Evolutionary conservation across 2,329 filamentous ascomycete species (phyloP).

Genomic region (Scopulariopsis brevicaulis): DNA sequence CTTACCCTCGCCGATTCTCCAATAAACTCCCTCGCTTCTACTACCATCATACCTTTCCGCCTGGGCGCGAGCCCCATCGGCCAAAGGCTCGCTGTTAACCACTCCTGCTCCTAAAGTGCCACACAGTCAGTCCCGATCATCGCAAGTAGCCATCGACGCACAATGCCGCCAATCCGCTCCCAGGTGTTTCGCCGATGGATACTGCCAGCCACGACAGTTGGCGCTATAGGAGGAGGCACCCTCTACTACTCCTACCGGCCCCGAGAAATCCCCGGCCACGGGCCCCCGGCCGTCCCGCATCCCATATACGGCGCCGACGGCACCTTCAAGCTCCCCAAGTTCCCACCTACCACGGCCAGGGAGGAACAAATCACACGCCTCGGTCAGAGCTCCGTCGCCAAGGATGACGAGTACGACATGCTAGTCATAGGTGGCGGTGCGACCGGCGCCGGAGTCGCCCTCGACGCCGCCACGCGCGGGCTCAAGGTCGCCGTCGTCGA

Average conservation of each 20-base stretch:
- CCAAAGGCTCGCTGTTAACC: not conserved
- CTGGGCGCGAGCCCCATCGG: not conserved
- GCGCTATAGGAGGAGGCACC: slow-evolving; percentile 27
- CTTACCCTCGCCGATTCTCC: not conserved
- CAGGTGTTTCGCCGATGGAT: not conserved
- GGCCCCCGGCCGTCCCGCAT: slow-evolving; percentile 57
- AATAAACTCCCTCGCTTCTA: not conserved
- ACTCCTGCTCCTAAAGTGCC: not conserved
- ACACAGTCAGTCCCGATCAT: not conserved
- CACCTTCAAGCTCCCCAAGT: slow-evolving; percentile 53
- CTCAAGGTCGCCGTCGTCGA: slow-evolving; percentile 63
- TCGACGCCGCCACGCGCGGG: slow-evolving; percentile 61
- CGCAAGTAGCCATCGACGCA: not conserved
- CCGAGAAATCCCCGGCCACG: slow-evolving; percentile 59
- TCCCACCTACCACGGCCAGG: slow-evolving; percentile 51
- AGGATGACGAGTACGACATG: slow-evolving; percentile 49
- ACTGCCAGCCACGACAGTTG: not conserved
- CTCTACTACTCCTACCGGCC: slow-evolving; percentile 51
- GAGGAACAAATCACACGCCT: slow-evolving; percentile 54
- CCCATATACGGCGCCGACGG: slow-evolving; percentile 60
- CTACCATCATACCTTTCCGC: not conserved
- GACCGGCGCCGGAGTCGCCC: slow-evolving; percentile 58
- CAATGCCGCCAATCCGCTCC: slow-evolving; percentile 1
- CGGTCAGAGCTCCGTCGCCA: slow-evolving; percentile 24
- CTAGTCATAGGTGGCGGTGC: slow-evolving; percentile 61